phyloP scores from a whole-genome alignment of 2,329 filamentous ascomycete species.

The Trichoderma semiorbis region DNA sequence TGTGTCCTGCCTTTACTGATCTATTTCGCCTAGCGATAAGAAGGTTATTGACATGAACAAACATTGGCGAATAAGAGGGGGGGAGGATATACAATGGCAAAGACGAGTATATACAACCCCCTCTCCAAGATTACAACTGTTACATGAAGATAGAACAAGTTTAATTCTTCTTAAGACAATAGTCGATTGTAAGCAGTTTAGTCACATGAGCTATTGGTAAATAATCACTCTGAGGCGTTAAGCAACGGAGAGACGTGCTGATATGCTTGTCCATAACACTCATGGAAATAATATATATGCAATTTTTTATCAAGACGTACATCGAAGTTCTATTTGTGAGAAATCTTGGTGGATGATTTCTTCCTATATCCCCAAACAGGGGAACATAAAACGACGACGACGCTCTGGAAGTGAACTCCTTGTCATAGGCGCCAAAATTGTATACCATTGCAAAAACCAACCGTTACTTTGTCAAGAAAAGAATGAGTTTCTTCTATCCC shows the following conservation, averaged over 20 bases:
- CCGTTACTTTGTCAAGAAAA: neutral
- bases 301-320: neutral
- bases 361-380: neutral
- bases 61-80: neutral
- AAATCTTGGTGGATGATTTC: neutral
- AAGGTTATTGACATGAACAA: neutral
- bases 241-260: neutral
- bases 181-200: neutral
- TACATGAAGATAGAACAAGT: neutral
- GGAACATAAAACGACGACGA: neutral
- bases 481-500: neutral
- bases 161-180: neutral
- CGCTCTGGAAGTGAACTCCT: neutral
- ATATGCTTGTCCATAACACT: neutral
- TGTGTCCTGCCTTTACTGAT: neutral
- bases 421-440: neutral
- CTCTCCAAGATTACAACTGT: neutral
- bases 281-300: neutral
- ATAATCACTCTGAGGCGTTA: neutral
- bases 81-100: neutral
- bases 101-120: neutral
- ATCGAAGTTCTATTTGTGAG: neutral
- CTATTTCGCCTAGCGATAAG: neutral
- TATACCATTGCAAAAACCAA: neutral
- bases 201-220: neutral